Evolutionary conservation across 2,329 filamentous ascomycete species (phyloP), one percentile per base, ranked within the genome.

Genomic region (Alternaria sp.): DNA sequence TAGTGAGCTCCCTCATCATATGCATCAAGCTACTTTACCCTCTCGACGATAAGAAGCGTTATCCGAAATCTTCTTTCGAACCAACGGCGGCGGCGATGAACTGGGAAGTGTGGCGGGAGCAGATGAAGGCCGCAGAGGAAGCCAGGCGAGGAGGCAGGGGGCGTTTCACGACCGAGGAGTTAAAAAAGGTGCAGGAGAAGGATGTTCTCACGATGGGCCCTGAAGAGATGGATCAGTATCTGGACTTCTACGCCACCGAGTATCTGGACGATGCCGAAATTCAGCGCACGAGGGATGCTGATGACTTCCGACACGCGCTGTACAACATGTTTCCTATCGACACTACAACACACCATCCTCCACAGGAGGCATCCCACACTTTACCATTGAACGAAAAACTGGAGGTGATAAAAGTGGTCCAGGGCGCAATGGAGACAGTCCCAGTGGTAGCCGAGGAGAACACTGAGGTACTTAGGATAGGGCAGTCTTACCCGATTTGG

Each of bases 11-110:
- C 4, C 78, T 97, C 4, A 83, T 97, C 3, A 85, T 97, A 13
- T 88, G 91, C 5, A 89, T 91, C 4, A 97, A 97, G 72, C 78
- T 97, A 3, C 83, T 91, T 19, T 93, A 93, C 71, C 93, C 95
- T 0, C 88, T 97, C 47, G 88, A 93, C 71, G 81, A 83, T 21
- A 72, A 85, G 12, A 77, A 83, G 56, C 83, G 89, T 45, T 82
- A 83, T 68, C 86, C 85, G 8, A 78, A 74, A 36, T 83, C 82
- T 17, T 67, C 81, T 13, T 80, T 82, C 10, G 90, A 92, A 61
- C 86, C 89, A 1, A 83, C 87, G 13, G 83, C 83, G 4, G 79
- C 89, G n/a, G 78, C 80, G 19, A 83, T 97, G 59, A 83, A 95
- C 74, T 98, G 95, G 95, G 66, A 79, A 0, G 80, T 79, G 28